These are phyloP conservation scores for Eimeria tenella DNA, from an alignment of 169 alveolate genomes.

Conservation along the genomic window DNA sequence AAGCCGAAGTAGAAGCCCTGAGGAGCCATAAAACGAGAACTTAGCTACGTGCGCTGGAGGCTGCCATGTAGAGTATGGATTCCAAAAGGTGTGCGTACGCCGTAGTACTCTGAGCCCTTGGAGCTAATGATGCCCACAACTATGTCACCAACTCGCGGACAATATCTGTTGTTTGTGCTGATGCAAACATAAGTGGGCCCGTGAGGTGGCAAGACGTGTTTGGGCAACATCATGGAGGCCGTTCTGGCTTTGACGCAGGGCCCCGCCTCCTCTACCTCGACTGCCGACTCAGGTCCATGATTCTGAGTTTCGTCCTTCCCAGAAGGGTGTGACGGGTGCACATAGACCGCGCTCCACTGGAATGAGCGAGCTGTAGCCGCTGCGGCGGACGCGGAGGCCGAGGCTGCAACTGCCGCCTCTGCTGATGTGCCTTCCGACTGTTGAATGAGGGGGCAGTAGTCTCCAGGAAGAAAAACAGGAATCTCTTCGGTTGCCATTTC, in stretches of 20 bases:
- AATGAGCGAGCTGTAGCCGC: constrained; percentile 54
- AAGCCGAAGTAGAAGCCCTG: no score
- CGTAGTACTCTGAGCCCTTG: constrained; percentile 55
- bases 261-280: constrained; percentile 39
- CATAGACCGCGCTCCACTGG: constrained; percentile 52
- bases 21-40: no score
- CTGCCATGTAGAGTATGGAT: no score
- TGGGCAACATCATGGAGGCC: constrained; percentile 38
- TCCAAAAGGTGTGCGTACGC: neutral
- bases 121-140: constrained; percentile 69
- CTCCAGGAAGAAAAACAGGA: constrained; percentile 66
- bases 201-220: constrained; percentile 57
- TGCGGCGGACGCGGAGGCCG: constrained; percentile 34
- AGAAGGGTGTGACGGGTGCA: neutral
- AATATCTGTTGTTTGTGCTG: constrained; percentile 56
- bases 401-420: constrained; percentile 52
- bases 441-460: constrained; percentile 26
- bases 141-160: constrained; percentile 65
- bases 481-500: constrained; percentile 3
- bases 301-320: neutral
- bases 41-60: no score
- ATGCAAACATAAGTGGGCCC: constrained; percentile 56
- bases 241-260: constrained; percentile 50
- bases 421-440: constrained; percentile 50
- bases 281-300: neutral